These are phyloP conservation scores for Colletotrichum echinochloae DNA, from an alignment of 2,329 filamentous ascomycete species.

Conservation along the genomic window DNA sequence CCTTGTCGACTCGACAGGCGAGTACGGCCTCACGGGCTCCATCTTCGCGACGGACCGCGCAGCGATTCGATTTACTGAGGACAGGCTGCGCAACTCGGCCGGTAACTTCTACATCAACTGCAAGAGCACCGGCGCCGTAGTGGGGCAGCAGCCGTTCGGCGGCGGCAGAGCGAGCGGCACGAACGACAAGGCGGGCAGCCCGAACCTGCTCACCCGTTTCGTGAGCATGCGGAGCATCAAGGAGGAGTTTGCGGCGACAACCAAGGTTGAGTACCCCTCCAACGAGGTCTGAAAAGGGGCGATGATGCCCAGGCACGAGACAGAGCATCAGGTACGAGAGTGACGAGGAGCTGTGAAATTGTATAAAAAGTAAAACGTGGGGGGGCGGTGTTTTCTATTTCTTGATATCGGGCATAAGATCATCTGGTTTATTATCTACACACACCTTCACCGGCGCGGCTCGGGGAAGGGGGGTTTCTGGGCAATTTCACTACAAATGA, in stretches of 20 bases:
- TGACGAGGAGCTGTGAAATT: background rate
- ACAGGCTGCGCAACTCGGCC: constrained; percentile 77
- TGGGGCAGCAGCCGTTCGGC: constrained; percentile 79
- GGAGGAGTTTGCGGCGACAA: constrained; percentile 78
- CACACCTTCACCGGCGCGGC: background rate
- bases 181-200: constrained; percentile 79
- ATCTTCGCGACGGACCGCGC: constrained; percentile 79
- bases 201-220: constrained; percentile 73
- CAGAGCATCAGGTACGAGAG: background rate
- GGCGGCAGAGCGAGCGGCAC: constrained; percentile 76
- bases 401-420: constrained; percentile 13
- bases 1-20: constrained; percentile 77
- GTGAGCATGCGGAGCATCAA: constrained; percentile 76
- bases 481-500: constrained; percentile 11
- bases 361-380: too few species aligned
- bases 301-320: background rate
- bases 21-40: constrained; percentile 83
- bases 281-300: constrained; percentile 67
- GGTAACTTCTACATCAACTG: constrained; percentile 91
- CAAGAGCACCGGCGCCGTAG: constrained; percentile 81
- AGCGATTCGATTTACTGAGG: constrained; percentile 75
- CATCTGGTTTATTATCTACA: constrained; percentile 13
- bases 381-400: constrained; percentile 6
- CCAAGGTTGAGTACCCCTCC: constrained; percentile 76
- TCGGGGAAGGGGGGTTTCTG: background rate